Evolutionary conservation across 805 yeast species (phyloP), one percentile per base, ranked within the genome.

Genomic region (Candida namnaoensis): DNA sequence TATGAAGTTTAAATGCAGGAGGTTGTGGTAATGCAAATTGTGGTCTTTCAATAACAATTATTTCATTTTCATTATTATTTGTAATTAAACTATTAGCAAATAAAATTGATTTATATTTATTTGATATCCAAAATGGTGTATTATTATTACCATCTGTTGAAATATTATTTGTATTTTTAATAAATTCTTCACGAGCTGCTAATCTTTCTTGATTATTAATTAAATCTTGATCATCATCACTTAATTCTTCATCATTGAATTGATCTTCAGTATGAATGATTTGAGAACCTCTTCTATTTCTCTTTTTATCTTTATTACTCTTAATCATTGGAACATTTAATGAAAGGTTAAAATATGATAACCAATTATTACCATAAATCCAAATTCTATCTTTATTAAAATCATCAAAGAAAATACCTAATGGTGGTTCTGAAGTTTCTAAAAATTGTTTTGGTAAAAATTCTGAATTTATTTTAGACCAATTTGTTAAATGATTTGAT

Each of bases 341-440:
- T 8, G 71, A 58, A 48, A 85, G 61, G 58, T 91, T 91, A 39
- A 91, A 72, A 57, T 74, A 84, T 5, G 82, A 74, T 13, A 90
- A 49, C 95, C 96, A 91, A 40, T 75, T 75, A 19, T 84, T 71
- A 2, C 96, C 95, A 76, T 86, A 88, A n/a, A 88, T 62, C 96
- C 96, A 91, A 13, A 83, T 64, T 42, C 76, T 69, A 32, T 64
- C 53, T 1, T 62, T 49, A 32, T 63, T 60, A 4, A 58, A 54
- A 9, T 58, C 59, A 40, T 77, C 78, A 13, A 58, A 54, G 54
- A 84, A 86, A 11, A 85, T 60, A 13, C 95, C 96, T 44, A 76
- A 71, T 42, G 95, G 80, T 51, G 82, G 79, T 43, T 84, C 91
- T 14, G 72, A 74, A 41, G 74, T 65, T 3, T 66, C 58, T 14